These are phyloP conservation scores for Leishmania braziliensis DNA, from an alignment of 208 protist species.

Conservation along the genomic window DNA sequence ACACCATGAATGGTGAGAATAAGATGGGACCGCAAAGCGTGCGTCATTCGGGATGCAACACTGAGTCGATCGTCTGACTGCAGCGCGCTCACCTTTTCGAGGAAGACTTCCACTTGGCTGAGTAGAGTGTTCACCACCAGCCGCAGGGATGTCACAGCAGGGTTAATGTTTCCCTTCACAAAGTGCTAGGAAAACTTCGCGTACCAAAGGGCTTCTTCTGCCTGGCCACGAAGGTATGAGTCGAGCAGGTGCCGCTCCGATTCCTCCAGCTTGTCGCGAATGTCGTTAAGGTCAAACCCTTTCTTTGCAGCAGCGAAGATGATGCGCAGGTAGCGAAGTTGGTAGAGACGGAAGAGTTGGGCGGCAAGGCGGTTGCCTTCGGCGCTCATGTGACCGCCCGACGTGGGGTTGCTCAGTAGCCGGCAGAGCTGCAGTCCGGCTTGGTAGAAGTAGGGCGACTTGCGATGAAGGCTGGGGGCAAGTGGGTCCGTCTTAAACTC, in stretches of 20 bases:
- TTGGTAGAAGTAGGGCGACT: constrained; percentile 78
- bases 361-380: constrained; percentile 71
- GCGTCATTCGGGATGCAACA: not conserved
- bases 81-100: not conserved
- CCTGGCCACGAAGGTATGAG: constrained; percentile 40
- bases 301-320: constrained; percentile 68
- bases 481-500: constrained; percentile 83
- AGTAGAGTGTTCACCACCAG: not conserved
- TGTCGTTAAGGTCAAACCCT: constrained; percentile 74
- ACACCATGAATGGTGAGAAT: not conserved
- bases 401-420: constrained; percentile 55
- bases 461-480: constrained; percentile 56
- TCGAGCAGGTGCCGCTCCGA: constrained; percentile 69
- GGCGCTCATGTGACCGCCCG: constrained; percentile 34
- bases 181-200: constrained; percentile 17
- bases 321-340: constrained; percentile 75
- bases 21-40: not conserved
- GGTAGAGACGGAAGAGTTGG: constrained; percentile 77
- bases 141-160: not conserved
- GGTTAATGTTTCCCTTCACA: not conserved
- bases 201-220: constrained; percentile 56
- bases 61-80: not conserved
- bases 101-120: not conserved
- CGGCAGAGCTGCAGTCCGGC: constrained; percentile 53
- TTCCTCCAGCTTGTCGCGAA: constrained; percentile 68